Evolutionary conservation across 1,139 yeast genomes (phyloP).

Genomic region (Tardiomyces blankii): DNA sequence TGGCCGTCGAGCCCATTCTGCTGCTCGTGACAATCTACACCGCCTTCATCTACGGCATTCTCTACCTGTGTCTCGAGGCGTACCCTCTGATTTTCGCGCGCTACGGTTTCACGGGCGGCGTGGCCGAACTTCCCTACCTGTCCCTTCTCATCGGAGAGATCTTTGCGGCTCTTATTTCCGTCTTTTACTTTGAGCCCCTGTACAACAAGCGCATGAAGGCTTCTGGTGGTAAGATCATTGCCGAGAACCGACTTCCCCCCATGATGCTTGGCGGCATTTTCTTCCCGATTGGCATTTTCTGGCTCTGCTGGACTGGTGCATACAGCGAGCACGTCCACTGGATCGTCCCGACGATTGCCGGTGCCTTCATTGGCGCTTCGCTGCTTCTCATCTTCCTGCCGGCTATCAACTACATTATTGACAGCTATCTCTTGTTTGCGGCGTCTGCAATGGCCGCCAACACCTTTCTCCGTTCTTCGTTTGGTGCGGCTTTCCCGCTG

Average conservation of each 20-base stretch:
- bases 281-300: conserved; percentile 68
- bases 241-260: conserved; percentile 70
- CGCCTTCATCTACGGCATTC: conserved; percentile 75
- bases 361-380: conserved; percentile 63
- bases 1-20: conserved; percentile 62
- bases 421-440: conserved; percentile 65
- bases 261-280: conserved; percentile 58
- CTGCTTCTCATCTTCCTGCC: conserved; percentile 67
- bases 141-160: conserved; percentile 41
- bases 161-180: conserved; percentile 17
- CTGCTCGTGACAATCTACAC: conserved; percentile 60
- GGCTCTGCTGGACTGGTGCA: conserved; percentile 82
- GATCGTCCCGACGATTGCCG: conserved; percentile 41
- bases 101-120: conserved; percentile 47
- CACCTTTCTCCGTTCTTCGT: conserved; percentile 67
- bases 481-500: conserved; percentile 72
- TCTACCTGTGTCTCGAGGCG: conserved; percentile 68
- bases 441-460: conserved; percentile 90
- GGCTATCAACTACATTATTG: conserved; percentile 69
- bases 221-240: conserved; percentile 35
- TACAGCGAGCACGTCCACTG: conserved; percentile 36
- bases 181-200: conserved; percentile 10
- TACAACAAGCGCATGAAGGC: conserved; percentile 3
- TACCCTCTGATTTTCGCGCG: conserved; percentile 60
- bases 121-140: conserved; percentile 31